Base-by-base conservation (phyloP, 305 asterid species). In the Fraxinus albicans region DNA sequence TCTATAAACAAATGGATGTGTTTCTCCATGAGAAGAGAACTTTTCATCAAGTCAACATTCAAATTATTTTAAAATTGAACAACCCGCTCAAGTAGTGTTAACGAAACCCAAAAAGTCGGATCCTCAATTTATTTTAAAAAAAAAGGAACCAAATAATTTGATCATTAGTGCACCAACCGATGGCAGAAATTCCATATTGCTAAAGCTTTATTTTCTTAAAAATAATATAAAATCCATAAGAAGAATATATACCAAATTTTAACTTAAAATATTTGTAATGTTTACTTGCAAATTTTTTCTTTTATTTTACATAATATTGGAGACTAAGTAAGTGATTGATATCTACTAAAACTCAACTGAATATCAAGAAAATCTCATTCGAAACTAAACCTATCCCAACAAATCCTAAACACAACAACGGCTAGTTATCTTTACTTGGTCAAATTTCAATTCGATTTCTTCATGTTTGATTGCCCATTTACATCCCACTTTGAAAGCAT, bases 361-460 rank as follows among this genome's bases (percentile, higher is more conserved):
- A 67, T 67, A 70, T 29, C 76, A 33, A 29, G 42, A 70, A 33
- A 70, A 70, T 70, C 76, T 70, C 42, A 47, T 81, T 70, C 73
- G 42, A 86, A 74, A 63, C 85, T 80, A 74, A 47, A 55, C 31
- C 79, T 85, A 85, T 88, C 91, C 81, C 29, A 89, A 85, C 91
- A 89, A 85, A 85, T 87, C 84, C 73, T 36, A 8, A 67, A 23
- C 77, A 77, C 31, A 78, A 76, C 78, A 84, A 75, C 83, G 84
- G 81, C 83, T 85, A 73, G n/a, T 67, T 67, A 67, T 12, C 34
- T 40, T 53, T 83, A 84, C 86, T 75, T 25, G 7, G 83, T 84
- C 90, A 88, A 84, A 42, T 53, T 23, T 33, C 25, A 76, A 34
- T 36, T 76, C 0, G 4, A 40, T 78, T 33, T 81, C 72, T 67